These are phyloP conservation scores for Apiospora rasikravindrae DNA, from an alignment of 2,329 filamentous ascomycete species.

Conservation along the genomic window DNA sequence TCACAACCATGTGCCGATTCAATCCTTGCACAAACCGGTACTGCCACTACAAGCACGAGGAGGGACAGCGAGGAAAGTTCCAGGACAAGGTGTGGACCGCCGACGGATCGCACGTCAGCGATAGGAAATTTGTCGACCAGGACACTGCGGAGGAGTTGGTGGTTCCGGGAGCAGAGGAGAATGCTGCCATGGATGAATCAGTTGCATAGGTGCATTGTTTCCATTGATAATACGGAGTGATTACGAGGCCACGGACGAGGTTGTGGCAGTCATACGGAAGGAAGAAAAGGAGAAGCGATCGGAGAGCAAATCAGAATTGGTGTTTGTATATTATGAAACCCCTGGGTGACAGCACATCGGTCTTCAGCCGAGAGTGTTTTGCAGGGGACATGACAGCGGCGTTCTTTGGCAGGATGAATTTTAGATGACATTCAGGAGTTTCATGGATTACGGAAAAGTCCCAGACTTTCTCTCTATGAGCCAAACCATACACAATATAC, in stretches of 20 bases:
- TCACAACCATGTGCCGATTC: slow-evolving; percentile 84
- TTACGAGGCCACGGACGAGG: not conserved
- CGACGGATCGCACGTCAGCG: slow-evolving; percentile 73
- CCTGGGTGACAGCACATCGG: slow-evolving; percentile 2
- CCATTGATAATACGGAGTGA: slow-evolving; percentile 22
- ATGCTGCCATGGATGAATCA: slow-evolving; percentile 43
- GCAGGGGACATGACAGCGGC: slow-evolving; percentile 19
- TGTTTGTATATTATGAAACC: slow-evolving; percentile 23
- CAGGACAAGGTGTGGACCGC: slow-evolving; percentile 92
- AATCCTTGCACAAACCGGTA: slow-evolving; percentile 88
- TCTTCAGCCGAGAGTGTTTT: not conserved
- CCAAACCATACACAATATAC: slow-evolving; percentile 36
- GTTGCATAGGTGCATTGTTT: slow-evolving; percentile 32
- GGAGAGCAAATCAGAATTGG: not conserved
- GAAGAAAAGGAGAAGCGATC: slow-evolving; percentile 21
- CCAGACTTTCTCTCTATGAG: slow-evolving; percentile 26
- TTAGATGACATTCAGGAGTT: slow-evolving; percentile 37
- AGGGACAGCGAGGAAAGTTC: slow-evolving; percentile 85
- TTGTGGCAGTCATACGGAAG: not conserved
- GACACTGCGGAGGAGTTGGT: slow-evolving; percentile 73
- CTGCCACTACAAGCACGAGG: slow-evolving; percentile 88
- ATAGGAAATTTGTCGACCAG: slow-evolving; percentile 85
- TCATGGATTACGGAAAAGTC: slow-evolving; percentile 34
- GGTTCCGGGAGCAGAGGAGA: slow-evolving; percentile 57
- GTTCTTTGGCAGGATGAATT: slow-evolving; percentile 25